Conservation (phyloP, 768 basidiomycete species). For the Neoboletus brunneissimus region DNA sequence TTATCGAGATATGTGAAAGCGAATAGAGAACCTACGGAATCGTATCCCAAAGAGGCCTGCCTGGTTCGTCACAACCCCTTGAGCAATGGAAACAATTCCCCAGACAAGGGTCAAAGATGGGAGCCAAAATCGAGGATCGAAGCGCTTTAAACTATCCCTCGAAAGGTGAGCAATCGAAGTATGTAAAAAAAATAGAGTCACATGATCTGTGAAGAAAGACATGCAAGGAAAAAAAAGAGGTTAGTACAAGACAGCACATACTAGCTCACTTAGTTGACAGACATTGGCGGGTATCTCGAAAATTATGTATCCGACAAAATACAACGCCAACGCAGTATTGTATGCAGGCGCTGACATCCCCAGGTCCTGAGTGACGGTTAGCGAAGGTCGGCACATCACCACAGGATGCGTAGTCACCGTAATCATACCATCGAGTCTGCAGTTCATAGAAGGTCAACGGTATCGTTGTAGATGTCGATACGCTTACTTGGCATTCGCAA, state of each 20-base stretch:
- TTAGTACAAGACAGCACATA: neutral
- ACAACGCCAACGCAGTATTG: conserved; percentile 56
- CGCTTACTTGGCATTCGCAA: conserved; percentile 39
- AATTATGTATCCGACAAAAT: conserved; percentile 59
- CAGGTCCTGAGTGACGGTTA: conserved; percentile 41
- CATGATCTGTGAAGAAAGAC: conserved; percentile 16
- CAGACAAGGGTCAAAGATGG: conserved; percentile 57
- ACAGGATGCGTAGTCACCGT: conserved; percentile 31
- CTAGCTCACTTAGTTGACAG: neutral
- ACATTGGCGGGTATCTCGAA: conserved; percentile 63
- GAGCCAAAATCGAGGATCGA: conserved; percentile 59
- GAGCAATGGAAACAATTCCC: conserved; percentile 54
- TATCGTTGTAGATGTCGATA: neutral
- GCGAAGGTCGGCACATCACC: neutral
- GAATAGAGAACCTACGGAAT: conserved; percentile 38
- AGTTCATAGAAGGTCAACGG: neutral
- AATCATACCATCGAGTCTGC: conserved; percentile 52
- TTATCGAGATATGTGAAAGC: neutral
- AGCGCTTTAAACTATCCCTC: conserved; percentile 48
- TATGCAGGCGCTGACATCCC: conserved; percentile 48
- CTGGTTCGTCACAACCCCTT: conserved; percentile 54
- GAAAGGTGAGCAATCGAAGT: neutral
- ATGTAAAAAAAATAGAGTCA: conserved; percentile 16
- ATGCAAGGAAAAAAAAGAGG: neutral
- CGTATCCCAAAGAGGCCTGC: conserved; percentile 55